Evolutionary conservation across 495 filamentous ascomycete genomes (phyloP), one percentile per base, ranked within the genome.

Genomic region (Parachaetomium inaequale): DNA sequence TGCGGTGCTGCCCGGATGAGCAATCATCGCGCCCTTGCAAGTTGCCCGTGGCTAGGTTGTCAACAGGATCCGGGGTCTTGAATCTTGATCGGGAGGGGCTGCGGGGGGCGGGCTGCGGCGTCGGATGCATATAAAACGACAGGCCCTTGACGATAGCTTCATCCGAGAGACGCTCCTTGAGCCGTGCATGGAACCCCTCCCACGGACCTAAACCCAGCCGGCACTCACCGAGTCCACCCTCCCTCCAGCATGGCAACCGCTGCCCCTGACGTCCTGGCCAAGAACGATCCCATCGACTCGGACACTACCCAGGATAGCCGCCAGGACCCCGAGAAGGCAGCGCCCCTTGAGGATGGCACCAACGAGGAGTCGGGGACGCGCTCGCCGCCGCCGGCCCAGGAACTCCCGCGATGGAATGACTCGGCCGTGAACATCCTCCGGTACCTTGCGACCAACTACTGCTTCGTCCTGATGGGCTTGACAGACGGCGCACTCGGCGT

Each of bases 401-500:
- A 56, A 11, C 63, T 58, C 11, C 46, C 62, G 51, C 25, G 55
- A 72, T 95, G 92, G 92, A 94, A 96, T 66, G 68, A 82, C 29
- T 82, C 89, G 2, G 73, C 78, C 12, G 77, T 78, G 21, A 94
- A 93, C 74, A 77, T 86, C 14, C 85, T 76, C 64, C 83, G 91
- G 19, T 79, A 85, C 8, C 71, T 85, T 29, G 74, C 87, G 3
- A 85, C 87, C n/a, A 86, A 90, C 65, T 90, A 84, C 79, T 78
- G 75, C 50, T 94, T 96, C 67, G 75, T 91, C 15, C 82, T 90
- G 6, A 87, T 94, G 84, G 92, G 92, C 7, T 81, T 84, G 67
- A 94, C 91, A 71, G 92, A 96, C 77, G 88, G 87, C 21, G 88
- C 88, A 2, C 88, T 88, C 65, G 91, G 91, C 46, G 89, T 90